These are phyloP conservation scores for Reutealis trisperma DNA, from an alignment of 345 rosid species.

Conservation along the genomic window DNA sequence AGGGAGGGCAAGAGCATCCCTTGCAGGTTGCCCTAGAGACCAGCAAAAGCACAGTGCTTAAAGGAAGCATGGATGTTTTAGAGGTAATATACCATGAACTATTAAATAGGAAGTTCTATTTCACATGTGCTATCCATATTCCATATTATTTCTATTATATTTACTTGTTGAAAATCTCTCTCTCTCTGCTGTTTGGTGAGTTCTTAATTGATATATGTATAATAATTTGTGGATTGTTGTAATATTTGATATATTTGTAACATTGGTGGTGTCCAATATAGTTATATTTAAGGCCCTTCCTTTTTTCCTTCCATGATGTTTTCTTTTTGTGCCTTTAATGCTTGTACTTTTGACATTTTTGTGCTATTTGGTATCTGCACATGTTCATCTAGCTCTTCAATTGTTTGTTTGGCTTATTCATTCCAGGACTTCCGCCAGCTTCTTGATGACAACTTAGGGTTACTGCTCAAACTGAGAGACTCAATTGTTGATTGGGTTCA, in stretches of 20 bases:
- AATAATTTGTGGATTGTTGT: background rate
- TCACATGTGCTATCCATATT: background rate
- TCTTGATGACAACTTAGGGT: slow-evolving; percentile 64
- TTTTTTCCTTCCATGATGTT: background rate
- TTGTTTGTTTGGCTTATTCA: slow-evolving; percentile 20
- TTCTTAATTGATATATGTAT: background rate
- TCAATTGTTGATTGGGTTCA: slow-evolving; percentile 70
- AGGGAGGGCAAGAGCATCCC: slow-evolving; percentile 52
- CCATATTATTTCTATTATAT: background rate
- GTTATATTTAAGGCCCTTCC: background rate
- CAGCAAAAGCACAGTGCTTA: slow-evolving; percentile 73
- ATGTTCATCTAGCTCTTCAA: slow-evolving; percentile 17
- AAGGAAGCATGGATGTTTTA: slow-evolving; percentile 82
- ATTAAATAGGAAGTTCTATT: background rate
- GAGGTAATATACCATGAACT: slow-evolving; percentile 48
- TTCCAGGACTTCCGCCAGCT: slow-evolving; percentile 79
- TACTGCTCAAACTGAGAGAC: slow-evolving; percentile 65
- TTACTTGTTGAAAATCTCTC: background rate
- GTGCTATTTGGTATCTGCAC: background rate
- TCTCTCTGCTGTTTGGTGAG: background rate
- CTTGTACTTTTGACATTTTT: slow-evolving; percentile 3
- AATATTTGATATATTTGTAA: background rate
- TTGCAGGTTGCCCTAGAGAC: slow-evolving; percentile 70
- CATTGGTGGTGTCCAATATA: background rate
- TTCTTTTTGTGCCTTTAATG: background rate